Base-by-base conservation (phyloP, 306 rosid genomes). In the Mimosa bimucronata region DNA sequence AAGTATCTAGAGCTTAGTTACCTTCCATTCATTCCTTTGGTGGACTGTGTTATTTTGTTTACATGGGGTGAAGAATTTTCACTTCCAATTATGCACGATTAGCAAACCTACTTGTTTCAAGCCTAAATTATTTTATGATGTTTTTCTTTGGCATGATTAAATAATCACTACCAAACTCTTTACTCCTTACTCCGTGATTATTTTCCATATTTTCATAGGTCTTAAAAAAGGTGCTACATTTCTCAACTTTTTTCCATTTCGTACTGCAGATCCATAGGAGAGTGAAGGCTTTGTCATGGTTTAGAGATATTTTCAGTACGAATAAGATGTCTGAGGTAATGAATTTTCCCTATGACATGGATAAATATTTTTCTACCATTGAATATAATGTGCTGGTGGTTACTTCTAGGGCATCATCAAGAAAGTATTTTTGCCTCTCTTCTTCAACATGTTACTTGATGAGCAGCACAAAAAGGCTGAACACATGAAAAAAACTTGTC, bases 391-490 rank as follows among this genome's bases (percentile, higher is more conserved):
- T 78, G 37, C 57, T 79, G 58, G 53, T 72, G 69, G 80, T 80
- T 75, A 55, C 78, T 82, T 79, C 37, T 88, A 94, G 98, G 91
- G 80, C 40, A 84, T 92, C 72, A 73, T 85, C 34, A 90, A 88
- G 83, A 91, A 80, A 80, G 89, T 95, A 28, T 88, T 95, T 77
- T 76, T 90, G 89, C 94, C 98, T 9, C 91, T 91, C 74, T 91
- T 88, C 86, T 95, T 92, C 90, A 83, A 85, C 82, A 92, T 92
- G 92, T 41, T 92, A 73, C 87, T 90, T 80, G 95, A 95, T 80
- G 88, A 78, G 81, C 89, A 79, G 72, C 90, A 92, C 57, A 95
- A 83, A 71, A 91, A 86, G 57, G 92, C 87, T 26, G 98, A 92
- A 66, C 85, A 95, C 85, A 38, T 95, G 61, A 92, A 88, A 91